Conservation (phyloP, 495 filamentous ascomycete species). For the Terfezia boudieri region DNA sequence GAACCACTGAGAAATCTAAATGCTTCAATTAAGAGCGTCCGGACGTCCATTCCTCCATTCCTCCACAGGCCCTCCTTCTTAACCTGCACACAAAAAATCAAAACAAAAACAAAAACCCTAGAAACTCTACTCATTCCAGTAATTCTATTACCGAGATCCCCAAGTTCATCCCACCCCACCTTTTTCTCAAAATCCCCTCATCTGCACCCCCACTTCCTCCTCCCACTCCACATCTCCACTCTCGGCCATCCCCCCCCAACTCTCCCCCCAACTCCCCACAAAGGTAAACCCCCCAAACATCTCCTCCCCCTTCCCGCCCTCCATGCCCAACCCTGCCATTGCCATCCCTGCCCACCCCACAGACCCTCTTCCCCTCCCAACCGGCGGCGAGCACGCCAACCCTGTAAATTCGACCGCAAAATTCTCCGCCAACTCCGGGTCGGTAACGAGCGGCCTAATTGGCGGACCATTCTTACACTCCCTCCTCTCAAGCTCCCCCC, state of each 20-base stretch:
- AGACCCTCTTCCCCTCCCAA: constrained; percentile 24
- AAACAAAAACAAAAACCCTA: no score
- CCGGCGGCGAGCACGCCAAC: constrained; percentile 51
- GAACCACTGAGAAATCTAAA: no score
- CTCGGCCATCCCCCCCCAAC: neutral
- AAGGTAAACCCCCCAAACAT: constrained; percentile 91
- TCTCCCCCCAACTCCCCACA: constrained; percentile 34
- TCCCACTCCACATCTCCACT: neutral
- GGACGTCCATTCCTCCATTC: no score
- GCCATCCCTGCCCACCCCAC: constrained; percentile 9
- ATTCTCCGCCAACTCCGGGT: constrained; percentile 88
- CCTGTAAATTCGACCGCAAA: constrained; percentile 76
- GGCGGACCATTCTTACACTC: constrained; percentile 47
- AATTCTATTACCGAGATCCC: no score
- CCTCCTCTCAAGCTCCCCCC: constrained; percentile 54
- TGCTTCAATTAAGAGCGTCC: no score
- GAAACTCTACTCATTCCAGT: no score
- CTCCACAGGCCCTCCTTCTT: no score
- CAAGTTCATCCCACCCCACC: no score
- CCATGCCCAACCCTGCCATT: constrained; percentile 9
- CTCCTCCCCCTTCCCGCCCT: constrained; percentile 31
- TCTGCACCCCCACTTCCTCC: neutral
- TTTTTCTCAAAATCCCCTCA: no score
- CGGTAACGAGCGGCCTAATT: constrained; percentile 77
- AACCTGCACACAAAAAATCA: no score